These are phyloP conservation scores for Trichomonas tenax DNA, from an alignment of 208 protist species.

Conservation along the genomic window DNA sequence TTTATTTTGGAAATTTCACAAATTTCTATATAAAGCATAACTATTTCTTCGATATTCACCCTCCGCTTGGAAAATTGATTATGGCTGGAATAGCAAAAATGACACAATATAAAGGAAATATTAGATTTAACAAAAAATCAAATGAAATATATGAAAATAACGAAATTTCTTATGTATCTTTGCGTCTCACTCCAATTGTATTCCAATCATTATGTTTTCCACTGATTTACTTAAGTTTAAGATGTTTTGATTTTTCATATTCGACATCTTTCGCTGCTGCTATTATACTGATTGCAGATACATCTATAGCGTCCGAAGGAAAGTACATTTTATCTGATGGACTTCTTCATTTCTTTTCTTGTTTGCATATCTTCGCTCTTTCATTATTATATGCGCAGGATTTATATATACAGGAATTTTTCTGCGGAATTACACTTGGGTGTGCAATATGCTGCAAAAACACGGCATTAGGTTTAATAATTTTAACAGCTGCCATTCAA, in stretches of 20 bases:
- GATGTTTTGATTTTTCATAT: not conserved
- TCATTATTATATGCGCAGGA: not conserved
- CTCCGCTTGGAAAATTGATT: not conserved
- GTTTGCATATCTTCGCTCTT: not conserved
- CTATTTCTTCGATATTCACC: constrained; percentile 3
- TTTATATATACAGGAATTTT: not conserved
- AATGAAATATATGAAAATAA: not conserved
- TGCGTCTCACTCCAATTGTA: not conserved
- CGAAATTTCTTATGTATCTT: not conserved
- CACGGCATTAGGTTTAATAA: not conserved
- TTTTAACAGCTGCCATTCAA: not conserved
- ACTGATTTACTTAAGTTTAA: not conserved
- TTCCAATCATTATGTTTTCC: not conserved
- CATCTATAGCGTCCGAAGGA: not conserved
- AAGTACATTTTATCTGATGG: not conserved
- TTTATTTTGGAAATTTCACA: constrained; percentile 20
- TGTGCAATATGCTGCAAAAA: not conserved
- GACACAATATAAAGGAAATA: not conserved
- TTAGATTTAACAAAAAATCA: not conserved
- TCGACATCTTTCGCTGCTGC: not conserved
- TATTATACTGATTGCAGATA: not conserved
- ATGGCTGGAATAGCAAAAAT: not conserved
- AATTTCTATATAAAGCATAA: not conserved
- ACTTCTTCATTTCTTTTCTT: constrained; percentile 13
- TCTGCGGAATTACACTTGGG: not conserved